Percentiles rank a stretch among this genome's conserved stretches.
Conservation (phyloP, 2,329 filamentous ascomycete species). For the Escovopsis weberi region DNA sequence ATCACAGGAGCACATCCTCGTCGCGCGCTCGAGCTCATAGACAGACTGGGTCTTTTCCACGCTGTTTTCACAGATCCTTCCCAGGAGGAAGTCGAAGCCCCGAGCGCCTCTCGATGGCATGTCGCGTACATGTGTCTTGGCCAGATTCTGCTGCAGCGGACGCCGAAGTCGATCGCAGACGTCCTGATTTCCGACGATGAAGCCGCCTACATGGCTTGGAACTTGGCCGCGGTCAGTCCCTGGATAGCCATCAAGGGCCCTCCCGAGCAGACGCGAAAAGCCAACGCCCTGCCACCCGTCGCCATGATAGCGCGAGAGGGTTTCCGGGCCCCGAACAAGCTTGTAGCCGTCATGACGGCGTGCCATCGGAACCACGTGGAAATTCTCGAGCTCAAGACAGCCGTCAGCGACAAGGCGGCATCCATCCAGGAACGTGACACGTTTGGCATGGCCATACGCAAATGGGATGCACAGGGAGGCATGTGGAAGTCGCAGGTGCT, state of each 20-base stretch:
- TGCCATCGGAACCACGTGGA: conserved; percentile 46
- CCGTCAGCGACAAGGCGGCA: conserved; percentile 30
- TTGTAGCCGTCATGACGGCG: conserved; percentile 51
- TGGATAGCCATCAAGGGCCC: conserved; percentile 43
- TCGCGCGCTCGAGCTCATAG: conserved; percentile 48
- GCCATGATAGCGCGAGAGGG: conserved; percentile 54
- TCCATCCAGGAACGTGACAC: conserved; percentile 41
- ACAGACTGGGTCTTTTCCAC: conserved; percentile 52
- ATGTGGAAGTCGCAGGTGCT: conserved; percentile 61
- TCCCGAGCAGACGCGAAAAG: conserved; percentile 31
- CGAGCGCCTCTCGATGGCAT: conserved; percentile 46
- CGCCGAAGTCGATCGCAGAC: conserved; percentile 32
- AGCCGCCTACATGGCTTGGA: conserved; percentile 61
- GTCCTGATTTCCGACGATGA: conserved; percentile 47
- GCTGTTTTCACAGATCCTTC: conserved; percentile 61
- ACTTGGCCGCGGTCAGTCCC: conserved; percentile 58
- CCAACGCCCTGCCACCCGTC: conserved; percentile 33
- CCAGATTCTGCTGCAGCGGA: conserved; percentile 28
- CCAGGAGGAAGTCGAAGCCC: conserved; percentile 33
- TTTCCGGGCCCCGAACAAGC: conserved; percentile 64
- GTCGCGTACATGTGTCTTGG: conserved; percentile 50
- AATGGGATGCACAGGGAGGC: conserved; percentile 47
- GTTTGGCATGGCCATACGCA: conserved; percentile 60
- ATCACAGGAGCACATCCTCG: conserved; percentile 41
- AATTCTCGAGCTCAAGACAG: conserved; percentile 48